Evolutionary conservation across 441 rosid genomes (phyloP).

Genomic region (Raphanus hybrid): DNA sequence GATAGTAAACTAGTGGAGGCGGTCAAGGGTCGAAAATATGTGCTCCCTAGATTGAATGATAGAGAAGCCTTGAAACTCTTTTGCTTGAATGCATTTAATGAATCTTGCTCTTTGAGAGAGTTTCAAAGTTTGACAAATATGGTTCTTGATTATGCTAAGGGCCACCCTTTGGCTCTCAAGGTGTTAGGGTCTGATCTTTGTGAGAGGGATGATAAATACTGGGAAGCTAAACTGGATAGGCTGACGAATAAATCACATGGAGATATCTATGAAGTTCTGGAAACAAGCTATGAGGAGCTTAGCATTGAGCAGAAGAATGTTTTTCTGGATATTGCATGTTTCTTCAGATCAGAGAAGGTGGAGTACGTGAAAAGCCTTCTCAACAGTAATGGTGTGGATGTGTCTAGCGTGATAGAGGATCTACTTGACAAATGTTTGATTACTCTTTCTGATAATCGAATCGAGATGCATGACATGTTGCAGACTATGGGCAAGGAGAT

Average conservation of each 20-base stretch:
- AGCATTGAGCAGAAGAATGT: constrained; percentile 35
- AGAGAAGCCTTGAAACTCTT: constrained; percentile 45
- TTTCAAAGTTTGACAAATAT: constrained; percentile 17
- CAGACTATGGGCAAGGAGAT: constrained; percentile 49
- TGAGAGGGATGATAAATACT: constrained; percentile 20
- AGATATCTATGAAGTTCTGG: constrained; percentile 31
- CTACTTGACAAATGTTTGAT: constrained; percentile 45
- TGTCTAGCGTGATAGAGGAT: constrained; percentile 34
- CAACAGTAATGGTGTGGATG: constrained; percentile 28
- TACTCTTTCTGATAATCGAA: constrained; percentile 9
- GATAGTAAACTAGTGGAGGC: constrained; percentile 39
- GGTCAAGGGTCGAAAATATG: constrained; percentile 31
- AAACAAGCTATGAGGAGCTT: constrained; percentile 53
- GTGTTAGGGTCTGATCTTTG: constrained; percentile 43
- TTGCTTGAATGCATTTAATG: constrained; percentile 42
- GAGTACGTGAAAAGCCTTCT: constrained; percentile 30
- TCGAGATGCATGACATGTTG: constrained; percentile 53
- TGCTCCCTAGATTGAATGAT: constrained; percentile 21
- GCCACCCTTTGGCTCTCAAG: constrained; percentile 50
- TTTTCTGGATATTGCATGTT: constrained; percentile 42
- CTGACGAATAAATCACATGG: constrained; percentile 35
- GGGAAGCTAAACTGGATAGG: constrained; percentile 36
- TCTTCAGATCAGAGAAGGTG: constrained; percentile 35
- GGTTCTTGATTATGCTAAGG: constrained; percentile 37
- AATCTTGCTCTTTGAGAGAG: neutral